phyloP scores from a whole-genome alignment of 2,329 filamentous ascomycete species.

The Aspergillus latus region DNA sequence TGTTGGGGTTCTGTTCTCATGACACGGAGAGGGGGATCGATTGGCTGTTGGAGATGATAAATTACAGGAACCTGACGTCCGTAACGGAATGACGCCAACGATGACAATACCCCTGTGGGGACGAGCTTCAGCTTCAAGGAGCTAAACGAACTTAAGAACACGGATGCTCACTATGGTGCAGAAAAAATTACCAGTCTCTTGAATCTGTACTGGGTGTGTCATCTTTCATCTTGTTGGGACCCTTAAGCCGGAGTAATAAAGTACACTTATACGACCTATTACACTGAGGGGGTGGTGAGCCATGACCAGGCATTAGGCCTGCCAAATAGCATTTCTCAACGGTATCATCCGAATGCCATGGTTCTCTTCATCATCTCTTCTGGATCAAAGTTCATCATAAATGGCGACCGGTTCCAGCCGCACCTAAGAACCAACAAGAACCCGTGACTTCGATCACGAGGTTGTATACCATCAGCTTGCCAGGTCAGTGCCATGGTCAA shows the following conservation, averaged over 20 bases:
- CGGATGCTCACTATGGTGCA: not conserved
- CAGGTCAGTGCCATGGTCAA: slow-evolving; percentile 14
- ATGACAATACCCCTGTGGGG: slow-evolving; percentile 7
- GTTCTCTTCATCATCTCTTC: slow-evolving; percentile 12
- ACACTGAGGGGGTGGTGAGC: slow-evolving; percentile 20
- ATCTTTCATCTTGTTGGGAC: not conserved
- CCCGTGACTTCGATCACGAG: slow-evolving; percentile 16
- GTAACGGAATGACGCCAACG: slow-evolving; percentile 13
- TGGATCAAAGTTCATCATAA: slow-evolving; percentile 6
- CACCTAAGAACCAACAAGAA: not conserved
- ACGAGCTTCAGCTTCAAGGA: not conserved
- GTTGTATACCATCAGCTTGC: slow-evolving; percentile 17
- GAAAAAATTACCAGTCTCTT: not conserved
- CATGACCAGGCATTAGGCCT: slow-evolving; percentile 9
- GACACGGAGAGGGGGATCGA: slow-evolving; percentile 13
- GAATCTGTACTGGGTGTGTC: not conserved
- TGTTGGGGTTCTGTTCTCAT: slow-evolving; percentile 9
- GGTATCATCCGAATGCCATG: slow-evolving; percentile 13
- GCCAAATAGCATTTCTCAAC: slow-evolving; percentile 14
- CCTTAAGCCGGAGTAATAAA: not conserved
- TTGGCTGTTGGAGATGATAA: slow-evolving; percentile 10
- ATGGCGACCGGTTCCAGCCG: slow-evolving; percentile 6
- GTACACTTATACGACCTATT: slow-evolving; percentile 7
- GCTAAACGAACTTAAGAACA: not conserved
- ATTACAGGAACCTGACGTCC: slow-evolving; percentile 7